phyloP scores from a whole-genome alignment of 2,329 filamentous ascomycete species.

The Pseudogymnoascus sp. region DNA sequence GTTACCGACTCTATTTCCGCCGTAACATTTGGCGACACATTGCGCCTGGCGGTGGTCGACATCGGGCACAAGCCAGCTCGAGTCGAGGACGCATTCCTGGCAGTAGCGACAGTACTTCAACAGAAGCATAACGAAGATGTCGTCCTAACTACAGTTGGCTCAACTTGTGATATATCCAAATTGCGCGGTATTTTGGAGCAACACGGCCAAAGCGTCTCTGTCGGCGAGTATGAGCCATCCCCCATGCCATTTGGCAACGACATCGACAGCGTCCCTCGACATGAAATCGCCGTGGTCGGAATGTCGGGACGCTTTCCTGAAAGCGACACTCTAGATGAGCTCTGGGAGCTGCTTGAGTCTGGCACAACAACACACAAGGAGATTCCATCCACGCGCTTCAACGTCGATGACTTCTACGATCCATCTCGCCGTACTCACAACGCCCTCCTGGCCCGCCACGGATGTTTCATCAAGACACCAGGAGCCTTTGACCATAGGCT shows the following conservation, averaged over 20 bases:
- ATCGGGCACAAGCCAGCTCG: background rate
- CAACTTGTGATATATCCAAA: slow-evolving; percentile 21
- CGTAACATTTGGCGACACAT: background rate
- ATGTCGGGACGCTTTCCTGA: slow-evolving; percentile 29
- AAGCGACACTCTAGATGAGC: slow-evolving; percentile 24
- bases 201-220: background rate
- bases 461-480: slow-evolving; percentile 61
- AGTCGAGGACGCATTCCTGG: background rate
- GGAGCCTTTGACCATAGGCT: slow-evolving; percentile 68
- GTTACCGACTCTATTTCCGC: background rate
- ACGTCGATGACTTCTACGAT: slow-evolving; percentile 60
- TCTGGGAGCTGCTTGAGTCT: slow-evolving; percentile 45
- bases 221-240: background rate
- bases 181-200: background rate
- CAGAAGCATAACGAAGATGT: slow-evolving; percentile 27
- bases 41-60: background rate
- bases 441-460: slow-evolving; percentile 63
- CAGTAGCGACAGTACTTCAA: background rate
- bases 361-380: slow-evolving; percentile 60
- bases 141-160: slow-evolving; percentile 36
- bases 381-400: slow-evolving; percentile 58
- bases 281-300: slow-evolving; percentile 28
- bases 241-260: background rate
- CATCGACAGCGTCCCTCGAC: background rate
- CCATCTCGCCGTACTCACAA: slow-evolving; percentile 62